Evolutionary conservation across 2,329 filamentous ascomycete genomes (phyloP).

Genomic region (Rhynchosporium secalis): DNA sequence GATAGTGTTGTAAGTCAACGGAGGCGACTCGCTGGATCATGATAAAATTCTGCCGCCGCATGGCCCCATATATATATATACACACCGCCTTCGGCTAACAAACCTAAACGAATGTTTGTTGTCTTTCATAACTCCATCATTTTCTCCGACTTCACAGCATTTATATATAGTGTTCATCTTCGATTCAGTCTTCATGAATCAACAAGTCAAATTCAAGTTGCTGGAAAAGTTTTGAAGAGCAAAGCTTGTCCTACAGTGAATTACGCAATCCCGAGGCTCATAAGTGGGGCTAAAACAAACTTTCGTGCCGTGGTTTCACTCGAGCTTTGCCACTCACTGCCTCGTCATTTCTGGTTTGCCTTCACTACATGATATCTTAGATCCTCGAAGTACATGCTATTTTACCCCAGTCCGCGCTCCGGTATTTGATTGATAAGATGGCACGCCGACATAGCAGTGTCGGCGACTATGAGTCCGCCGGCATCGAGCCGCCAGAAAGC

Average conservation of each 20-base stretch:
- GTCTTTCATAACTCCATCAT: neutral
- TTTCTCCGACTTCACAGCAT: neutral
- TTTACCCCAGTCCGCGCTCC: no score
- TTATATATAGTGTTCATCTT: neutral
- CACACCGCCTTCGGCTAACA: neutral
- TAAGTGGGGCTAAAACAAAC: neutral
- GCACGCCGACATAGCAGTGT: slow-evolving; percentile 9
- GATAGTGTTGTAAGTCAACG: neutral
- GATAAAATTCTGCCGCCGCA: slow-evolving; percentile 10
- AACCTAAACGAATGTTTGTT: slow-evolving; percentile 7
- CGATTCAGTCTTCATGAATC: no score
- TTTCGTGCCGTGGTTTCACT: neutral
- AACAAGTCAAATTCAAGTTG: neutral
- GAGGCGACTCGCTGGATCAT: slow-evolving; percentile 10
- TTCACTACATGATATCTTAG: neutral
- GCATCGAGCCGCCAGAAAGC: slow-evolving; percentile 11
- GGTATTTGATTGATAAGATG: neutral
- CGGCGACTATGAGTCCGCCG: slow-evolving; percentile 15
- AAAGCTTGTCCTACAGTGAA: neutral
- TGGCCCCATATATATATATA: neutral
- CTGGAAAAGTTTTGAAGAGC: neutral
- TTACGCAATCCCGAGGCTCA: slow-evolving; percentile 6
- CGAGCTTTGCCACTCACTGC: slow-evolving; percentile 2
- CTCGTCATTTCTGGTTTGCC: neutral
- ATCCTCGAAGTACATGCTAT: neutral